Evolutionary conservation across 768 basidiomycete genomes (phyloP).

Genomic region (Steccherinum ochraceum): DNA sequence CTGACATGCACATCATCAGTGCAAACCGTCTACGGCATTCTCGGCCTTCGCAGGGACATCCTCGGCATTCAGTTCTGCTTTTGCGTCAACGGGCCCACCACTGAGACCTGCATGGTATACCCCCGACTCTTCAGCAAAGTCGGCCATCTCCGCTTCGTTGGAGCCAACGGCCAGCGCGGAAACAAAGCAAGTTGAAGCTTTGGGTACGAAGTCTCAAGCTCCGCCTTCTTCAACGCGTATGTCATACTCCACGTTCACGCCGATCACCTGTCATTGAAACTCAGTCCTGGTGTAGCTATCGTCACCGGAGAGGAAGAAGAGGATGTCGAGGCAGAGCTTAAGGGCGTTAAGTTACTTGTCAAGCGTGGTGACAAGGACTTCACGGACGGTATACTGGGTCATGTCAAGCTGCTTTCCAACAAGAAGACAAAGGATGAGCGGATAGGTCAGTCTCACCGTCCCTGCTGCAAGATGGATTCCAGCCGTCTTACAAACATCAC

Average conservation of each 20-base stretch:
- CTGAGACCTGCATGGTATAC: constrained; percentile 8
- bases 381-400: constrained; percentile 52
- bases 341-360: constrained; percentile 53
- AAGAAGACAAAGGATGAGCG: constrained; percentile 36
- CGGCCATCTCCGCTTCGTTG: too few species aligned
- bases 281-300: neutral
- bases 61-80: constrained; percentile 12
- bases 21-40: constrained; percentile 19
- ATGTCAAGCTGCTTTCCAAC: constrained; percentile 51
- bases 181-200: too few species aligned
- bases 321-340: constrained; percentile 47
- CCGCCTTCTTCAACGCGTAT: too few species aligned
- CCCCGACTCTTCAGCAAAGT: neutral
- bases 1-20: too few species aligned
- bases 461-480: neutral
- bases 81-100: neutral
- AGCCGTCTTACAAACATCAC: constrained; percentile 3
- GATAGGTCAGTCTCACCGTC: constrained; percentile 33
- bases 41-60: constrained; percentile 15
- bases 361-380: constrained; percentile 51
- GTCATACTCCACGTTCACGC: neutral
- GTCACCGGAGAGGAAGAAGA: constrained; percentile 66
- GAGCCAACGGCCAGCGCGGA: too few species aligned
- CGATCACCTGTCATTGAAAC: too few species aligned
- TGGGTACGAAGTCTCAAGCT: neutral